Conservation (phyloP, 1,284 basidiomycete species). For the Leccinum pachyderme region DNA sequence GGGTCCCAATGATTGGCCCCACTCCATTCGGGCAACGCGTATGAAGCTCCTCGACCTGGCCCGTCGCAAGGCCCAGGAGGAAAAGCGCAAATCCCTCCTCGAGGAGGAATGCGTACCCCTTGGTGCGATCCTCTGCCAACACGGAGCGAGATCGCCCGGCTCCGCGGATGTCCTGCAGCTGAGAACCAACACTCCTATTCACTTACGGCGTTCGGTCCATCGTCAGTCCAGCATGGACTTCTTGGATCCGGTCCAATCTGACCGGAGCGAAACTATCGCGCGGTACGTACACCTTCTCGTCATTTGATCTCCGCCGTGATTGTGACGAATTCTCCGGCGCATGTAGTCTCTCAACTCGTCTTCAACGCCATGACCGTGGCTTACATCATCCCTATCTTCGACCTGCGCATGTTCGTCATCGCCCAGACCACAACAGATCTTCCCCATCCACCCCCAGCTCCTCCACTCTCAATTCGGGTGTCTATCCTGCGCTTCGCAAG, state of each 20-base stretch:
- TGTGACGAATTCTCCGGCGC: slow-evolving; percentile 10
- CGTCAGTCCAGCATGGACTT: slow-evolving; percentile 85
- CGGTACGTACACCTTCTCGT: slow-evolving; percentile 43
- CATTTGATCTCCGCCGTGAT: slow-evolving; percentile 7
- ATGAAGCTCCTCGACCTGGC: slow-evolving; percentile 74
- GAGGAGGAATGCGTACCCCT: slow-evolving; percentile 31
- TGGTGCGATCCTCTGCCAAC: slow-evolving; percentile 9
- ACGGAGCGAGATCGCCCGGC: slow-evolving; percentile 25
- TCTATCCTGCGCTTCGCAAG: slow-evolving; percentile 23
- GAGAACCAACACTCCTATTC: slow-evolving; percentile 41
- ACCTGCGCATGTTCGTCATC: slow-evolving; percentile 36
- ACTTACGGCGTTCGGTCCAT: slow-evolving; percentile 54
- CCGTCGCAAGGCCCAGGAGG: slow-evolving; percentile 58
- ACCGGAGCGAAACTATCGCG: slow-evolving; percentile 54
- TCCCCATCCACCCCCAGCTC: slow-evolving; percentile 65
- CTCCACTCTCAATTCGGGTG: slow-evolving; percentile 52
- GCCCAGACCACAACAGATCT: slow-evolving; percentile 35
- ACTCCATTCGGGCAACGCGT: slow-evolving; percentile 75
- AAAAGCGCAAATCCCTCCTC: slow-evolving; percentile 37
- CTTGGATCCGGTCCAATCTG: slow-evolving; percentile 47
- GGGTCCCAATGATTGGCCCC: slow-evolving; percentile 72
- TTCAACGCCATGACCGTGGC: slow-evolving; percentile 62
- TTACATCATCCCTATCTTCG: slow-evolving; percentile 63
- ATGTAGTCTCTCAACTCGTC: slow-evolving; percentile 61
- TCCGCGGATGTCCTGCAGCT: slow-evolving; percentile 38